Base-by-base conservation (phyloP, 495 filamentous ascomycete genomes). In the Xylaria castorea region DNA sequence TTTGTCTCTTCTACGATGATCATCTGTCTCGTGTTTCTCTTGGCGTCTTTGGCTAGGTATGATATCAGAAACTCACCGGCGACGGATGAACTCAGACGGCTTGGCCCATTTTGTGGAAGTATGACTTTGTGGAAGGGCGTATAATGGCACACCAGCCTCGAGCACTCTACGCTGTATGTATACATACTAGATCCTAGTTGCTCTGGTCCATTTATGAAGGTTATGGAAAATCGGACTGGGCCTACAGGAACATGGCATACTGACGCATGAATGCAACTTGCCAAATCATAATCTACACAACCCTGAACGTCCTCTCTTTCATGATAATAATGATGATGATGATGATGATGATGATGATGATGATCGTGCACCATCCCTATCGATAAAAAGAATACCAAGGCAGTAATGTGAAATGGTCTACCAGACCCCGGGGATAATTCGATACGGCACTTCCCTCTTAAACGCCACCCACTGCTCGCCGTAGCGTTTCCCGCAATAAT, bases 401-500 rank as follows among this genome's bases (percentile, higher is more conserved):
- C 20, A 12, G 30, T 27, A 14, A 55, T 6, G 7, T 57, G 12
- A 57, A 3, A 30, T 18, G 30, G 53, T 8, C 53, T 72, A 85
- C 60, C 80, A 83, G n/a, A 85, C 60, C 3, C 83, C 80, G 5
- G 86, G 87, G 71, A 88, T 63, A 50, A 88, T 77, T 70, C 73
- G 62, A 70, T 83, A 87, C 42, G 71, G 78, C n/a, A 86, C 84
- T 8, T 81, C 78, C 55, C 66, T 51, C 81, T 85, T 84, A 48
- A 84, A 85, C 66, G 81, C 44, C 3, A n/a, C 67, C 85, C 86
- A 88, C 75, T 79, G 77, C 62, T 78, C 79, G 12, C 78, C 80
- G 68, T 88, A 88, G 73, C 79, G 80, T 16, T 81, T 75, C 1
- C 73, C 70, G 75, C 87, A 87, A 72, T 90, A 88, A 18, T 81